Conservation (phyloP, 2,329 filamentous ascomycete genomes). For the Alternaria triticimaculans region DNA sequence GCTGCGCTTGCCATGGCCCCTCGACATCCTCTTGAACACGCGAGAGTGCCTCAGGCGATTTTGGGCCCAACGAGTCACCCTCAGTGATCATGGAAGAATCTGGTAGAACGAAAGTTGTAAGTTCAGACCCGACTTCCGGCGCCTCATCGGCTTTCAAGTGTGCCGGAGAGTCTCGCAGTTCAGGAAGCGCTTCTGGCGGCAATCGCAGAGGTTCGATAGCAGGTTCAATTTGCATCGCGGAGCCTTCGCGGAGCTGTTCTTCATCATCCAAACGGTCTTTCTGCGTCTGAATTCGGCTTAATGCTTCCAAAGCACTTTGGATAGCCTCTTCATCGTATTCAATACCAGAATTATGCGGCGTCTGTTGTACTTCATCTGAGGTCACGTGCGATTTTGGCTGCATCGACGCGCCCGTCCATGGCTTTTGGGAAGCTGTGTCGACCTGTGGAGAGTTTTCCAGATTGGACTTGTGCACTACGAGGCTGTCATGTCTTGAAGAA, state of each 20-base stretch:
- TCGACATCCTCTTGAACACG: neutral
- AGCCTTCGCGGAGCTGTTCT: neutral
- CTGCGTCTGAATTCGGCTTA: neutral
- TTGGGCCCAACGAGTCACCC: neutral
- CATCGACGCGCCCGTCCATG: neutral
- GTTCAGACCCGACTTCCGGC: neutral
- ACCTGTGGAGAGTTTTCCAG: neutral
- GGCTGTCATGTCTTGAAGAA: neutral
- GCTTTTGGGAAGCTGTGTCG: neutral
- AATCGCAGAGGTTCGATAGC: neutral
- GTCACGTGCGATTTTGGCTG: neutral
- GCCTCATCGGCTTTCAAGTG: neutral
- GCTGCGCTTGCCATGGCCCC: neutral
- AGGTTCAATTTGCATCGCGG: too few species aligned
- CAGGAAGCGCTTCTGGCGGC: neutral
- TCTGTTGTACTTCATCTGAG: neutral
- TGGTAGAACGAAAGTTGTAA: neutral
- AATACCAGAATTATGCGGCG: neutral
- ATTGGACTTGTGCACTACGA: neutral
- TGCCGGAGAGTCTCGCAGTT: neutral
- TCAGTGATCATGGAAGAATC: neutral
- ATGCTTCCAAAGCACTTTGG: neutral
- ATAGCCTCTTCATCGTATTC: neutral
- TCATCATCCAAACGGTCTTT: too few species aligned
- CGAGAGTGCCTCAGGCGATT: neutral